Evolutionary conservation across 169 alveolate genomes (phyloP).

Genomic region (Eimeria acervulina): DNA sequence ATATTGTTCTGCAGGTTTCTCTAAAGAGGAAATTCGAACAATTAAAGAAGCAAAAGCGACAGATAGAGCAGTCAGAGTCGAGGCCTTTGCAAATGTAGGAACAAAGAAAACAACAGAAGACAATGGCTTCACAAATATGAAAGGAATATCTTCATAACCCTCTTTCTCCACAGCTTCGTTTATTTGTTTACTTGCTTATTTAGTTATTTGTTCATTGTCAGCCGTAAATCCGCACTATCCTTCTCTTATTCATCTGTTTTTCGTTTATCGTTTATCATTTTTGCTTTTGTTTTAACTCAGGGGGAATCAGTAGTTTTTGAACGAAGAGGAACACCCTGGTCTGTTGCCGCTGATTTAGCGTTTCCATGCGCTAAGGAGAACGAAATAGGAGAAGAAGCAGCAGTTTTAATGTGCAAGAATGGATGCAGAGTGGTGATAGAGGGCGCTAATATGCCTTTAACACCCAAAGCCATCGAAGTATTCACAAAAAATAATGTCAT

Average conservation of each 20-base stretch:
- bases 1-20: slow-evolving; percentile 89
- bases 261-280: too few relatives aligned
- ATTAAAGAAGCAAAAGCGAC: slow-evolving; percentile 87
- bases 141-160: too few relatives aligned
- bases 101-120: not conserved
- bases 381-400: slow-evolving; percentile 90
- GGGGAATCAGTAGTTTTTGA: not conserved
- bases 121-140: too few relatives aligned
- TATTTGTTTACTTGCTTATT: too few relatives aligned
- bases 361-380: slow-evolving; percentile 94
- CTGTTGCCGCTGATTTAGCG: slow-evolving; percentile 87
- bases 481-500: slow-evolving; percentile 86
- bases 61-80: slow-evolving; percentile 40
- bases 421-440: slow-evolving; percentile 89
- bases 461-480: slow-evolving; percentile 88
- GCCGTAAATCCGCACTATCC: too few relatives aligned
- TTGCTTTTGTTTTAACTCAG: not conserved
- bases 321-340: slow-evolving; percentile 77
- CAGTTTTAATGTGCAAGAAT: slow-evolving; percentile 85
- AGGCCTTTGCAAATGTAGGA: slow-evolving; percentile 31
- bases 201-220: too few relatives aligned
- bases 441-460: slow-evolving; percentile 94
- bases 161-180: too few relatives aligned
- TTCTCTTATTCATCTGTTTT: too few relatives aligned
- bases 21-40: slow-evolving; percentile 85